Conservation (phyloP, 495 filamentous ascomycete genomes). For the Astrothelium macrocarpum region DNA sequence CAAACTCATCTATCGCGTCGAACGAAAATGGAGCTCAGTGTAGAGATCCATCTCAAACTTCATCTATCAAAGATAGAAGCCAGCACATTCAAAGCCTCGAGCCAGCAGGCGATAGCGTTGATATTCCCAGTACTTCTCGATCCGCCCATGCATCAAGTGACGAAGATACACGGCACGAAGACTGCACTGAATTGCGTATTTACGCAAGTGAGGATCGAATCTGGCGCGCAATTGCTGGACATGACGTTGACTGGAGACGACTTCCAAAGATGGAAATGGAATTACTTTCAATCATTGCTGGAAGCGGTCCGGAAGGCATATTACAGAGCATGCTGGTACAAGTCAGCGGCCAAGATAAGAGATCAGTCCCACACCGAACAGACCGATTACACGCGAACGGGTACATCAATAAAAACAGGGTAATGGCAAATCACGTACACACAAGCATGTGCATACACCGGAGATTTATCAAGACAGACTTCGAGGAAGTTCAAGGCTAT, state of each 20-base stretch:
- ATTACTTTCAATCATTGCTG: conserved; percentile 72
- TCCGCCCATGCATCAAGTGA: neutral
- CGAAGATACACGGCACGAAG: neutral
- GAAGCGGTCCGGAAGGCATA: conserved; percentile 58
- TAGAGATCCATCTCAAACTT: no score
- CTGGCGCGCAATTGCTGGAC: conserved; percentile 74
- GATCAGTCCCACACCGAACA: conserved; percentile 75
- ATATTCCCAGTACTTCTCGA: neutral
- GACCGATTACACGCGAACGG: conserved; percentile 64
- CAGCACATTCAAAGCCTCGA: no score
- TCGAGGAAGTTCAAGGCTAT: conserved; percentile 8
- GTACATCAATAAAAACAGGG: conserved; percentile 71
- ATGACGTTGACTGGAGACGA: conserved; percentile 61
- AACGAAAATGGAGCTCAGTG: neutral
- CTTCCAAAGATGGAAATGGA: conserved; percentile 60
- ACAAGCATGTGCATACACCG: conserved; percentile 61
- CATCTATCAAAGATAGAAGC: no score
- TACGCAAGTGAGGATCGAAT: conserved; percentile 54
- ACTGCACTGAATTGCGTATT: conserved; percentile 32
- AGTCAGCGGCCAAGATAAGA: conserved; percentile 75
- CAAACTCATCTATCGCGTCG: neutral
- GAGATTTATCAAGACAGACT: conserved; percentile 41
- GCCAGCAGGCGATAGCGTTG: neutral
- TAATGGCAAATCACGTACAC: conserved; percentile 52
- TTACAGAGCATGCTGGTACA: conserved; percentile 67